phyloP scores from a whole-genome alignment of 2,329 filamentous ascomycete species.

The Cryphonectria naterciae region DNA sequence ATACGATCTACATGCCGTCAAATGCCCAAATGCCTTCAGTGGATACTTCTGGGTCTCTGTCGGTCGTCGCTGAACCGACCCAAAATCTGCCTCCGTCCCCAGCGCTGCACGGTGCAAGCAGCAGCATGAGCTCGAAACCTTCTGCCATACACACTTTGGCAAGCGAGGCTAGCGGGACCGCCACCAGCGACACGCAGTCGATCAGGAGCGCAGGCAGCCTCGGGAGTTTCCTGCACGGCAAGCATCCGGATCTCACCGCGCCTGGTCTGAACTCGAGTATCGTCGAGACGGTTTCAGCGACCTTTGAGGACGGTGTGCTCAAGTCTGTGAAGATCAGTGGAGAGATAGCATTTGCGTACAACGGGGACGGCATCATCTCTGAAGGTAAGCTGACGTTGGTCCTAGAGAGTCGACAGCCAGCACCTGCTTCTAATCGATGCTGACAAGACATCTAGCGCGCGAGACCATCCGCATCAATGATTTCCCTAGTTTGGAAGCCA shows the following conservation, averaged over 20 bases:
- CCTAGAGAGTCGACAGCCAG: constrained; percentile 29
- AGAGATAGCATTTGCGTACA: constrained; percentile 87
- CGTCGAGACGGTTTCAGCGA: constrained; percentile 87
- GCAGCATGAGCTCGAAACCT: constrained; percentile 42
- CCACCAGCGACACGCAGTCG: constrained; percentile 82
- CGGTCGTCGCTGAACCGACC: constrained; percentile 31
- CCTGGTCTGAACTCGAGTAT: constrained; percentile 86
- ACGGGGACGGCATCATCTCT: constrained; percentile 54
- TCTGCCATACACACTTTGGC: constrained; percentile 59
- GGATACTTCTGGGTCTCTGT: constrained; percentile 16
- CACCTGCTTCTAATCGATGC: neutral
- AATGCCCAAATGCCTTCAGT: constrained; percentile 5
- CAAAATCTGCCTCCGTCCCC: constrained; percentile 41
- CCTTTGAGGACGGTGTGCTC: constrained; percentile 74
- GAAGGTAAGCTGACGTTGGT: constrained; percentile 53
- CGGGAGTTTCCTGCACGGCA: constrained; percentile 67
- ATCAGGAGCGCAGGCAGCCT: constrained; percentile 86
- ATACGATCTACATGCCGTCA: constrained; percentile 80
- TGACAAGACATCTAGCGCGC: constrained; percentile 43
- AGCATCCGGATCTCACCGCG: constrained; percentile 80
- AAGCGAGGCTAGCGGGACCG: constrained; percentile 64
- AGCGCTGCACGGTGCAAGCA: constrained; percentile 40
- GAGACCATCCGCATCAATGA: constrained; percentile 84
- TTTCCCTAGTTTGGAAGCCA: constrained; percentile 84
- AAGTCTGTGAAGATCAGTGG: constrained; percentile 78